These are phyloP conservation scores for Camelina hispida DNA, from an alignment of 345 rosid genomes.

Conservation along the genomic window DNA sequence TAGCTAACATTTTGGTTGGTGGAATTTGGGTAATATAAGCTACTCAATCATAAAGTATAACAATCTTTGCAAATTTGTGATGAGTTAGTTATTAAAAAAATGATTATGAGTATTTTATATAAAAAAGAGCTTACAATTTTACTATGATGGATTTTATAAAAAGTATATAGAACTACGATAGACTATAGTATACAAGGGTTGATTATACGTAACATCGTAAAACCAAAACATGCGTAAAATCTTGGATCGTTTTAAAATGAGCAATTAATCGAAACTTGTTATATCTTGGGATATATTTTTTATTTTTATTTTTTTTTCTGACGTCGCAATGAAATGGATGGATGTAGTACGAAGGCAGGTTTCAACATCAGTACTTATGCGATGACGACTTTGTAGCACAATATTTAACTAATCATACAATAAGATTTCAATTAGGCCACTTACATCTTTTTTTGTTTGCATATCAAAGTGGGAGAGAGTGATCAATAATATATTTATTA, in stretches of 20 bases:
- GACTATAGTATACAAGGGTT: not conserved
- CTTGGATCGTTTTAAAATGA: not conserved
- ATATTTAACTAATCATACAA: slow-evolving; percentile 8
- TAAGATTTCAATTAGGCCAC: slow-evolving; percentile 33
- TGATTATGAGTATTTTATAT: not conserved
- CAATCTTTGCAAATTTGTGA: not conserved
- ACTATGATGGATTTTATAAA: not conserved
- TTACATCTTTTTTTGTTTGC: slow-evolving; percentile 14
- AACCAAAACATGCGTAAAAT: not conserved
- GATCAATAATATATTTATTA: slow-evolving; percentile 22
- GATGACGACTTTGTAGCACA: slow-evolving; percentile 36
- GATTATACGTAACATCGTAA: not conserved
- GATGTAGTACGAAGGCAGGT: slow-evolving; percentile 40
- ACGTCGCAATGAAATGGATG: slow-evolving; percentile 34
- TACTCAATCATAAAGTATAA: not conserved
- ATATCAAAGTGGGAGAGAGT: slow-evolving; percentile 32
- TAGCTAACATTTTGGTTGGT: not conserved
- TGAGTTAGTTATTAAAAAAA: not conserved
- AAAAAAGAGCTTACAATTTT: not conserved
- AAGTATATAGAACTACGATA: not conserved
- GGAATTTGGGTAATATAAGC: not conserved
- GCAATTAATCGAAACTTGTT: not conserved
- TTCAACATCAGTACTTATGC: slow-evolving; percentile 44
- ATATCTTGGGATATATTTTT: not conserved
- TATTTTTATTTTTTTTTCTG: not conserved